Percentiles rank a stretch among this genome's conserved stretches.
Conservation (phyloP, 257 asterid species). For the Nicotiana obtusifolia region DNA sequence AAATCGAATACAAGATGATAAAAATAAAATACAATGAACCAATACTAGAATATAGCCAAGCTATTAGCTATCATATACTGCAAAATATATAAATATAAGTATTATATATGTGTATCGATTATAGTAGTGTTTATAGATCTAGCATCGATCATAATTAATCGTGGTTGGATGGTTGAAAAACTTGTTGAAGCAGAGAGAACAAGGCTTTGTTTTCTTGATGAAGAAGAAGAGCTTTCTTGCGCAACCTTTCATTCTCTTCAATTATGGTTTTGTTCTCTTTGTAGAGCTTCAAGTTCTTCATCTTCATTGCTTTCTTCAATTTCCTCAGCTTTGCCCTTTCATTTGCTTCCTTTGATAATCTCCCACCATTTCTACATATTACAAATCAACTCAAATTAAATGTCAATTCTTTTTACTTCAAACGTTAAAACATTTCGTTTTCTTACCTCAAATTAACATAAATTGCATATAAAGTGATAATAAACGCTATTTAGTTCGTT, state of each 20-base stretch:
- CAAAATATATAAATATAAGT: neutral
- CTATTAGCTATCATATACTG: neutral
- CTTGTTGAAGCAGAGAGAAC: slow-evolving; percentile 19
- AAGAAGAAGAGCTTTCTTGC: slow-evolving; percentile 25
- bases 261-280: slow-evolving; percentile 24
- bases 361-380: slow-evolving; percentile 11
- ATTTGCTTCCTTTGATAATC: slow-evolving; percentile 13
- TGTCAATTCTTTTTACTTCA: neutral
- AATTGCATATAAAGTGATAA: neutral
- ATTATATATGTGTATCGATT: no score
- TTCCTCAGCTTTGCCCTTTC: slow-evolving; percentile 11
- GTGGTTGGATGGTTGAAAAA: neutral
- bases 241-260: slow-evolving; percentile 31
- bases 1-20: neutral
- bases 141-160: neutral
- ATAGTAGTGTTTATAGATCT: neutral
- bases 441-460: neutral
- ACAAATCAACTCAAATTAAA: neutral
- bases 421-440: no score
- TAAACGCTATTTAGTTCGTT: neutral
- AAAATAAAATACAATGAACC: neutral
- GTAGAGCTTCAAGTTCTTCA: slow-evolving; percentile 37
- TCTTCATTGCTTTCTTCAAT: slow-evolving; percentile 21
- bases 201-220: slow-evolving; percentile 30
- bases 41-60: neutral